These are phyloP conservation scores for Coffea canephora DNA, from an alignment of 257 asterid genomes.

Conservation along the genomic window DNA sequence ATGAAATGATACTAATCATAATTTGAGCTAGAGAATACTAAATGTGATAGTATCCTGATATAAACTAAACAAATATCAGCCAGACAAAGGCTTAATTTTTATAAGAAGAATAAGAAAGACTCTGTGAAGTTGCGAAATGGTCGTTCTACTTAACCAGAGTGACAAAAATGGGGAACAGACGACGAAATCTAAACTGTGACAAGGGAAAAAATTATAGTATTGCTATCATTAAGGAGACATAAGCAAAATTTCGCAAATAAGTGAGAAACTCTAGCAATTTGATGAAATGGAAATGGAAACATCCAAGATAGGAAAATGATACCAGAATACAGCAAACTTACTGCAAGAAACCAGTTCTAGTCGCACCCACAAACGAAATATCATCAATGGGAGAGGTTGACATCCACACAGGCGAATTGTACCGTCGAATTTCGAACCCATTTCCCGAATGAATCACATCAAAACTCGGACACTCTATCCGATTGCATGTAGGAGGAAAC, in stretches of 20 bases:
- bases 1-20: no score
- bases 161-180: not conserved
- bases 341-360: slow-evolving; percentile 60
- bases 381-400: slow-evolving; percentile 80
- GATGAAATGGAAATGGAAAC: not conserved
- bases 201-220: no score
- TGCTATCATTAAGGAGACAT: no score
- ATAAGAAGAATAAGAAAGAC: not conserved
- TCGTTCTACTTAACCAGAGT: not conserved
- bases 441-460: slow-evolving; percentile 61
- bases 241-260: no score
- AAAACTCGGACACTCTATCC: slow-evolving; percentile 86
- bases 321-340: slow-evolving; percentile 18
- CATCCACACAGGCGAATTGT: slow-evolving; percentile 68
- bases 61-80: no score
- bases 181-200: no score
- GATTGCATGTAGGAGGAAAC: slow-evolving; percentile 67
- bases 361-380: slow-evolving; percentile 55
- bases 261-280: not conserved
- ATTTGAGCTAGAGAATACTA: no score
- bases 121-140: not conserved
- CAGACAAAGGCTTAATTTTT: not conserved
- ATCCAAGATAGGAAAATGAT: not conserved
- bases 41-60: no score
- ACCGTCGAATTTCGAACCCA: slow-evolving; percentile 83